Percentiles rank a stretch among this genome's conserved stretches.
Conservation (phyloP, 148 eudicot species). For the Vaccinium macrocarpon region DNA sequence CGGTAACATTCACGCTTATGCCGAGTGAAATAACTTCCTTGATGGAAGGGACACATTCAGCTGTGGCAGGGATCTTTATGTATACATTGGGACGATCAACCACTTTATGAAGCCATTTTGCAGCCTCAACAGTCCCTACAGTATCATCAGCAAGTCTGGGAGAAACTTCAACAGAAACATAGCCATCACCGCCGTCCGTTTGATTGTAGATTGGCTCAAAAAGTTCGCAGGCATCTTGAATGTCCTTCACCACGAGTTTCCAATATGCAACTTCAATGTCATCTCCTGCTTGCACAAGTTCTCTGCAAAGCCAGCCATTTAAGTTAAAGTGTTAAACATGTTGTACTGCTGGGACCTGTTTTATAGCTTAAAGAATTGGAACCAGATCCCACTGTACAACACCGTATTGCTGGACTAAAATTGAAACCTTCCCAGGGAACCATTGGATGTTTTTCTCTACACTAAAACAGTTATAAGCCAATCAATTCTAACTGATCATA, state of each 20-base stretch:
- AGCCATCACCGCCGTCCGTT: constrained; percentile 85
- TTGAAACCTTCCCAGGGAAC: neutral
- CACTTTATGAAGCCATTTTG: constrained; percentile 83
- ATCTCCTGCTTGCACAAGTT: constrained; percentile 77
- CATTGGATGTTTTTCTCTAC: neutral
- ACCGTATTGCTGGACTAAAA: neutral
- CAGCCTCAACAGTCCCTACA: constrained; percentile 86
- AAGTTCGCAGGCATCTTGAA: constrained; percentile 91
- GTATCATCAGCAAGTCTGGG: constrained; percentile 97
- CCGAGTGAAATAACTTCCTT: constrained; percentile 80
- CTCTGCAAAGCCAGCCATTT: constrained; percentile 45
- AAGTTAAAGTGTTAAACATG: neutral
- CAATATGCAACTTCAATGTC: constrained; percentile 94
- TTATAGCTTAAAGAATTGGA: neutral
- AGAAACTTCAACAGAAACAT: constrained; percentile 98
- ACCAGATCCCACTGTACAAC: neutral
- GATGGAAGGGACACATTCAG: constrained; percentile 89
- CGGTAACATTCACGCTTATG: constrained; percentile 98
- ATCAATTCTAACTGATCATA: neutral
- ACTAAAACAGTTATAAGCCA: neutral
- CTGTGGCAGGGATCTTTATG: constrained; percentile 97
- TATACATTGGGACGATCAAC: constrained; percentile 86
- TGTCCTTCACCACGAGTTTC: constrained; percentile 96
- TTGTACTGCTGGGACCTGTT: neutral
- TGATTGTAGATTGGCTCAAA: constrained; percentile 89